phyloP scores from a whole-genome alignment of 495 filamentous ascomycete genomes.

The Rostrohypoxylon terebratum region DNA sequence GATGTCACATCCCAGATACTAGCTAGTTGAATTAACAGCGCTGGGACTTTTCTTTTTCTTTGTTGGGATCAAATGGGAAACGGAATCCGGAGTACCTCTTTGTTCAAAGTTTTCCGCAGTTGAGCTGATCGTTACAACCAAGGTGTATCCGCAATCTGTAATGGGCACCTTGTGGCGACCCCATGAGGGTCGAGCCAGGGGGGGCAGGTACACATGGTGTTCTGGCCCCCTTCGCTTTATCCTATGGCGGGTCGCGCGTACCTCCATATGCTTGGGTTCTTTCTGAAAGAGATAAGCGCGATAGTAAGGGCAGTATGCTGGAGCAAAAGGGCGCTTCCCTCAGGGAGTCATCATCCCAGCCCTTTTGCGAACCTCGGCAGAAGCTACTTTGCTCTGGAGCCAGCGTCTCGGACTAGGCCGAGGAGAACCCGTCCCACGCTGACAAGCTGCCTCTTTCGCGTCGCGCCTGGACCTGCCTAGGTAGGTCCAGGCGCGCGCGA shows the following conservation, averaged over 20 bases:
- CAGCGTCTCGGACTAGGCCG: constrained; percentile 66
- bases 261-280: constrained; percentile 53
- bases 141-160: constrained; percentile 30
- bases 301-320: constrained; percentile 64
- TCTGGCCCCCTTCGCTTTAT: not conserved
- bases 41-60: constrained; percentile 33
- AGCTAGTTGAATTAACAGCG: constrained; percentile 10
- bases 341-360: constrained; percentile 3
- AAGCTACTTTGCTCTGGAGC: constrained; percentile 66
- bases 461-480: not conserved
- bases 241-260: constrained; percentile 22
- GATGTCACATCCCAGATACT: constrained; percentile 20
- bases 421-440: constrained; percentile 54
- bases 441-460: constrained; percentile 44
- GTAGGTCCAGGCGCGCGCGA: constrained; percentile 20
- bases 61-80: constrained; percentile 35
- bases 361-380: constrained; percentile 48
- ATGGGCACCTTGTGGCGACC: constrained; percentile 31
- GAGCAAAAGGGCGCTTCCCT: constrained; percentile 21
- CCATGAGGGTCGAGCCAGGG: not conserved
- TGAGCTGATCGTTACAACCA: constrained; percentile 38
- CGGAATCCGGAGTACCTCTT: constrained; percentile 31
- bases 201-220: not conserved
- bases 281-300: constrained; percentile 69
- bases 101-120: constrained; percentile 42